These are phyloP conservation scores for Pezicula carpinea DNA, from an alignment of 2,329 filamentous ascomycete species.

Conservation along the genomic window DNA sequence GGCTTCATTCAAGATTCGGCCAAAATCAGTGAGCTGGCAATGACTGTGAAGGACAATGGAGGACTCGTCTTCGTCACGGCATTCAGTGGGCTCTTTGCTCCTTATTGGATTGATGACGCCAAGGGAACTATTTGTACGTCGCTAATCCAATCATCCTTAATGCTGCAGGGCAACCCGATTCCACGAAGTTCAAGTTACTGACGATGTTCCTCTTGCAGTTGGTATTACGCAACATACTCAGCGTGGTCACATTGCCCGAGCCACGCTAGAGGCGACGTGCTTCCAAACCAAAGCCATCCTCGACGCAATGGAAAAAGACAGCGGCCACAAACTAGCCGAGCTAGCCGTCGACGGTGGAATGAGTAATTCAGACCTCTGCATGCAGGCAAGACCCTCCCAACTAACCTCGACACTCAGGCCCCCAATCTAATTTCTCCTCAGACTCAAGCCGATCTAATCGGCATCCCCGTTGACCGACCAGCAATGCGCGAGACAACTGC, in stretches of 20 bases:
- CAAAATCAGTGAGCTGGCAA: conserved; percentile 46
- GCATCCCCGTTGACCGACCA: conserved; percentile 78
- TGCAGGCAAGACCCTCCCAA: conserved; percentile 53
- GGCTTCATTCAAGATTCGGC: conserved; percentile 50
- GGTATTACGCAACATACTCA: conserved; percentile 83
- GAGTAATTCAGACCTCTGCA: conserved; percentile 82
- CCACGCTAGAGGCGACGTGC: conserved; percentile 85
- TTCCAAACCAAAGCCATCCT: conserved; percentile 91
- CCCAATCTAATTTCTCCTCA: conserved; percentile 26
- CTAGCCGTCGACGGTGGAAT: conserved; percentile 86
- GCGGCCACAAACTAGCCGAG: conserved; percentile 66
- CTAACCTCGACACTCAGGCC: neutral
- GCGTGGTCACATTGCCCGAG: conserved; percentile 80
- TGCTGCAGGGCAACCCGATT: neutral
- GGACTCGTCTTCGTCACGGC: conserved; percentile 85
- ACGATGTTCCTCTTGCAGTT: conserved; percentile 36
- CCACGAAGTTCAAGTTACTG: too few relatives aligned
- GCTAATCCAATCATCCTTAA: neutral
- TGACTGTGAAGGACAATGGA: conserved; percentile 64
- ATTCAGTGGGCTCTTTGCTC: conserved; percentile 85
- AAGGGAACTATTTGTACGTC: conserved; percentile 64
- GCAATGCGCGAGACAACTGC: conserved; percentile 89
- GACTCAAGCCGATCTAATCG: conserved; percentile 80
- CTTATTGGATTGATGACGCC: conserved; percentile 93
- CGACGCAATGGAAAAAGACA: conserved; percentile 86